Evolutionary conservation across 371 early-diverging fungal genomes (phyloP), one percentile per base, ranked within the genome.

Genomic region (Circinella minor): DNA sequence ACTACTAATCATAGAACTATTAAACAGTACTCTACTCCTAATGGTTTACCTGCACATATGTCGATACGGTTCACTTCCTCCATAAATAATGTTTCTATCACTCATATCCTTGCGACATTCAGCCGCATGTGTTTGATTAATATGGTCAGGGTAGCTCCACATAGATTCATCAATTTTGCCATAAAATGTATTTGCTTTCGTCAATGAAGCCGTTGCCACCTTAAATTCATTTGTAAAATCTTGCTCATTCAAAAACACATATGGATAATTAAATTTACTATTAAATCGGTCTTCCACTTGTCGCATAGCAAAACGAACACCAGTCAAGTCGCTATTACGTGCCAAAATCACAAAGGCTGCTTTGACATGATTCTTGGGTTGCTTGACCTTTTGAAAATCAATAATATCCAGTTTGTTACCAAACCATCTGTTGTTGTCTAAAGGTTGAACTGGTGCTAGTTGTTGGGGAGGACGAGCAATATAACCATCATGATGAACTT

Each of bases 271-370:
- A 81, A 86, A 94, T 34, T 86, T 80, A 59, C 78, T 80, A 74
- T 98, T 98, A 80, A 96, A 96, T 49, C 90, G 78, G 65, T 92
- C 91, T 76, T 97, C 96, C 36, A 96, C 81, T 74, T 91, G 86
- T 36, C 81, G 84, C 69, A 98, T 84, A 0, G 95, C 84, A 9
- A 65, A 67, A 34, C 79, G 76, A 61, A 97, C 86, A 18, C 86
- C 91, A 27, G 83, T 65, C 54, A 94, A 72, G 59, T 99, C 98
- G 4, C 75, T 70, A 73, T 99, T 95, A 36, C 96, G 81, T 1
- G 84, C 87, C 8, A 90, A 60, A 55, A 89, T 81, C 5, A 90
- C 86, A 78, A 93, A 90, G 1, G 86, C 89, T 0, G 93, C 94
- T 60, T 83, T 75, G 63, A 77, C 71, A 46, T 70, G 69, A 27